Conservation (phyloP, 2,329 filamentous ascomycete genomes). For the Lachnellula occidentalis region DNA sequence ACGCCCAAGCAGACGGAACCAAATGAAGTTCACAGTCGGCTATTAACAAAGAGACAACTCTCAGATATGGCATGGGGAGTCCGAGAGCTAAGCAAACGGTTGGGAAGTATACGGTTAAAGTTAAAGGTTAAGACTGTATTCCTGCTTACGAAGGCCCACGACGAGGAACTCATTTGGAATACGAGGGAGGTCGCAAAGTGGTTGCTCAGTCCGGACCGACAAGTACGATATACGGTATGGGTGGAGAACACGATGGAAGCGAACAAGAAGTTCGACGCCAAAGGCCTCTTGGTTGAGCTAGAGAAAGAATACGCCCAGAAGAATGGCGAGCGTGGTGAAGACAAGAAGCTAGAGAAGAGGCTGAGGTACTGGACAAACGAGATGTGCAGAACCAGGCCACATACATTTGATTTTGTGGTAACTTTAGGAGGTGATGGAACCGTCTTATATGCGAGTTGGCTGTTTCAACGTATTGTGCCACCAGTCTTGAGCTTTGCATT, state of each 20-base stretch:
- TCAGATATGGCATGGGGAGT: constrained; percentile 98
- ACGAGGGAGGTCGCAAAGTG: constrained; percentile 74
- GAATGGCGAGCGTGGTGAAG: constrained; percentile 29
- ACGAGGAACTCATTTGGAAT: constrained; percentile 70
- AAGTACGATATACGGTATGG: constrained; percentile 70
- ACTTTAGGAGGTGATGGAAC: constrained; percentile 95
- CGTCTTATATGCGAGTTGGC: constrained; percentile 90
- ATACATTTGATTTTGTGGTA: constrained; percentile 89
- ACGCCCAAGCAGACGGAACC: background rate
- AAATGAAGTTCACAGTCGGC: constrained; percentile 49
- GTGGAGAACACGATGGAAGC: constrained; percentile 71
- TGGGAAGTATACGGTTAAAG: constrained; percentile 77
- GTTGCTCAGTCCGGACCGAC: constrained; percentile 67
- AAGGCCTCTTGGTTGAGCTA: constrained; percentile 62
- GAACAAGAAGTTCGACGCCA: constrained; percentile 67
- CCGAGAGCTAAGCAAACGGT: constrained; percentile 77
- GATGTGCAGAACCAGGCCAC: constrained; percentile 71
- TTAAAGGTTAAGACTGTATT: constrained; percentile 80
- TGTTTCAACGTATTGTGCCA: constrained; percentile 92
- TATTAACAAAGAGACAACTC: constrained; percentile 90
- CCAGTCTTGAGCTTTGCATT: constrained; percentile 88
- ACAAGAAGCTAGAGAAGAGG: constrained; percentile 33
- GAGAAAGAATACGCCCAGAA: constrained; percentile 36
- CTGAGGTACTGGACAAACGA: constrained; percentile 79
- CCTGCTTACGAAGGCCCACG: constrained; percentile 86